Conservation (phyloP, 148 eudicot genomes). For the Spergularia marina region DNA sequence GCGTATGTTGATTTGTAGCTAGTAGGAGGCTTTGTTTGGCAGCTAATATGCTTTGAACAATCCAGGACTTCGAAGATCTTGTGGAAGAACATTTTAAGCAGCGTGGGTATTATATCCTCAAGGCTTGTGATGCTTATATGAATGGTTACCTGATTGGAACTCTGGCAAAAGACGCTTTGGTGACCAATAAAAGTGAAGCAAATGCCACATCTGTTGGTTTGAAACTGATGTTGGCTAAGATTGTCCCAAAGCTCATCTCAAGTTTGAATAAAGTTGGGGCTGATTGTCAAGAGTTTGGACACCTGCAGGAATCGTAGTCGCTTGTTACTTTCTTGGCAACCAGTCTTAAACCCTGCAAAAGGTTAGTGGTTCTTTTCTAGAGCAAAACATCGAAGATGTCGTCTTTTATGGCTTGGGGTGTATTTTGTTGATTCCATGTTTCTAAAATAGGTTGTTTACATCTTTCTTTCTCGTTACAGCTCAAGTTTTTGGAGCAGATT, state of each 20-base stretch:
- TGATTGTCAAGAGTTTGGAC: constrained; percentile 65
- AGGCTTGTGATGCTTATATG: constrained; percentile 95
- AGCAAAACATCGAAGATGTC: background rate
- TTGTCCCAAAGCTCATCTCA: constrained; percentile 65
- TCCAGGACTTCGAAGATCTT: constrained; percentile 82
- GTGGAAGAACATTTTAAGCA: constrained; percentile 66
- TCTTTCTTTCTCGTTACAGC: constrained; percentile 17
- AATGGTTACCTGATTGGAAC: constrained; percentile 86
- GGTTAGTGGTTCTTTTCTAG: constrained; percentile 16
- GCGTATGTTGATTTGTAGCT: background rate
- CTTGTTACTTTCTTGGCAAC: background rate
- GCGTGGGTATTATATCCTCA: constrained; percentile 81
- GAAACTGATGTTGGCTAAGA: constrained; percentile 90
- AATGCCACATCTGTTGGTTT: constrained; percentile 92
- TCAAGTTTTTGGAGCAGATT: constrained; percentile 20
- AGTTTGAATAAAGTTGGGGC: constrained; percentile 70
- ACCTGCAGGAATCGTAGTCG: constrained; percentile 46
- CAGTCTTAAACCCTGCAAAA: constrained; percentile 17
- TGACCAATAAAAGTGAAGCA: constrained; percentile 47
- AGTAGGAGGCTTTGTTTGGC: background rate
- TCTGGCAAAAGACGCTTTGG: constrained; percentile 72
- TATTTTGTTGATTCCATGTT: background rate
- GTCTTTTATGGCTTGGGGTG: no score
- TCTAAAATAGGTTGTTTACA: background rate
- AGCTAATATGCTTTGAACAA: constrained; percentile 12